Evolutionary conservation across 2,329 filamentous ascomycete genomes (phyloP).

Genomic region (Aspergillus clavatus): DNA sequence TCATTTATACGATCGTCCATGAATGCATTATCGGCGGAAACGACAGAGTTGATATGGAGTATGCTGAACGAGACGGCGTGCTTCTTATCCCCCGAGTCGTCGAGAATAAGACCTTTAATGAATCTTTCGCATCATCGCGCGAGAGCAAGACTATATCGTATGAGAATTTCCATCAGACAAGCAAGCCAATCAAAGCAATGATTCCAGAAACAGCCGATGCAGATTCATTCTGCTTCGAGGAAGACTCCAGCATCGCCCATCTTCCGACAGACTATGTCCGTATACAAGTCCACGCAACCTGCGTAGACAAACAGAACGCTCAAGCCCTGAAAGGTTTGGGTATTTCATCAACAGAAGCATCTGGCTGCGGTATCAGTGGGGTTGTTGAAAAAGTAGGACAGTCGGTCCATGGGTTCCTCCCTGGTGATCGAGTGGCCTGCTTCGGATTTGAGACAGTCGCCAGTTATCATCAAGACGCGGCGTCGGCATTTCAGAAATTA

Average conservation of each 20-base stretch:
- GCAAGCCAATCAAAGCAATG: constrained; percentile 8
- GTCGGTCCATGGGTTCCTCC: constrained; percentile 8
- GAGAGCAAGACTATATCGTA: background rate
- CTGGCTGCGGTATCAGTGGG: constrained; percentile 19
- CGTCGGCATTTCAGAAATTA: constrained; percentile 19
- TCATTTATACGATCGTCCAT: constrained; percentile 12
- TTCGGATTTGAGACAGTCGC: constrained; percentile 14
- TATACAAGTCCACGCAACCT: constrained; percentile 29
- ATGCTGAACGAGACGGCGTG: constrained; percentile 17
- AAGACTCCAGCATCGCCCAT: constrained; percentile 1
- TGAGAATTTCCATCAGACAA: constrained; percentile 12
- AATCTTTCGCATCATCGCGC: constrained; percentile 1
- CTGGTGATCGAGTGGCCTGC: constrained; percentile 24
- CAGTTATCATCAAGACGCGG: constrained; percentile 14
- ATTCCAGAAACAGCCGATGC: background rate
- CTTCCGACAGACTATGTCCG: constrained; percentile 23
- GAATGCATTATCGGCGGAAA: constrained; percentile 5
- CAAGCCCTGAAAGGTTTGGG: background rate
- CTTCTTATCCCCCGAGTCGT: constrained; percentile 23
- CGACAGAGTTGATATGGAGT: constrained; percentile 20
- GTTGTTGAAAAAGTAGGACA: constrained; percentile 16
- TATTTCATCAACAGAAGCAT: background rate
- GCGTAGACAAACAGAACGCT: constrained; percentile 28
- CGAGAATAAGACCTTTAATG: constrained; percentile 9
- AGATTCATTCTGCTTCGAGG: constrained; percentile 7